These are phyloP conservation scores for Phytophthora vignae DNA, from an alignment of 352 stramenopile species.

Conservation along the genomic window DNA sequence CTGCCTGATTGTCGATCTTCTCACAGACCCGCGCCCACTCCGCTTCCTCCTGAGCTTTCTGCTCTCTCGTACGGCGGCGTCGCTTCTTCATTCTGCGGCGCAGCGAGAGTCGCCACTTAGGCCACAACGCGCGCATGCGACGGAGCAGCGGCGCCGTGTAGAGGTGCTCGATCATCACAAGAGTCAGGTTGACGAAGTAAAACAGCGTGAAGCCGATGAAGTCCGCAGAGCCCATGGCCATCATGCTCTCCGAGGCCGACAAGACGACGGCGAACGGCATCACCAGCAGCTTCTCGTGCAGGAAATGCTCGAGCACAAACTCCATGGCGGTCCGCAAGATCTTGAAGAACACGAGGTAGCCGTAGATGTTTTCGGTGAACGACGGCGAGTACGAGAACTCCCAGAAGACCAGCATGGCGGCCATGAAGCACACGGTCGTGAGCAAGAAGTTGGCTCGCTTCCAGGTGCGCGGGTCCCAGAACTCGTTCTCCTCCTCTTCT, in stretches of 20 bases:
- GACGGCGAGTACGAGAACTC: slow-evolving; percentile 96
- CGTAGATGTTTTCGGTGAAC: slow-evolving; percentile 94
- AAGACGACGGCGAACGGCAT: slow-evolving; percentile 92
- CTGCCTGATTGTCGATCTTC: slow-evolving; percentile 92
- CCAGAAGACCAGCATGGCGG: slow-evolving; percentile 92
- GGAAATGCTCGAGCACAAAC: slow-evolving; percentile 80
- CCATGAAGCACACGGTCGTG: slow-evolving; percentile 84
- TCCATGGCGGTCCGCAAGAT: slow-evolving; percentile 86
- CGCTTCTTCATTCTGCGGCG: slow-evolving; percentile 77
- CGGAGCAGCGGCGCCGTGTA: slow-evolving; percentile 93
- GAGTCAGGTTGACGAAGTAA: slow-evolving; percentile 94
- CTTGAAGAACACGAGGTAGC: slow-evolving; percentile 93
- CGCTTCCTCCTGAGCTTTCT: slow-evolving; percentile 93
- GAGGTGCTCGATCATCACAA: slow-evolving; percentile 94
- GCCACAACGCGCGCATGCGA: slow-evolving; percentile 83
- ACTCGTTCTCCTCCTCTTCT: slow-evolving; percentile 68
- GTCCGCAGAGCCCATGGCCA: slow-evolving; percentile 95
- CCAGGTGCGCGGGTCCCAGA: slow-evolving; percentile 87
- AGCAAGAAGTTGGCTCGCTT: slow-evolving; percentile 94
- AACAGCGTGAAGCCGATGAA: slow-evolving; percentile 96
- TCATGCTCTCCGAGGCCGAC: slow-evolving; percentile 91
- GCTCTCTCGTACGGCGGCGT: slow-evolving; percentile 85
- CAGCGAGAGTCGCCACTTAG: slow-evolving; percentile 93
- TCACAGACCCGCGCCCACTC: slow-evolving; percentile 95
- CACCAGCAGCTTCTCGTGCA: slow-evolving; percentile 93